These are phyloP conservation scores for Starmerella etchellsii DNA, from an alignment of 805 yeast genomes.

Conservation along the genomic window DNA sequence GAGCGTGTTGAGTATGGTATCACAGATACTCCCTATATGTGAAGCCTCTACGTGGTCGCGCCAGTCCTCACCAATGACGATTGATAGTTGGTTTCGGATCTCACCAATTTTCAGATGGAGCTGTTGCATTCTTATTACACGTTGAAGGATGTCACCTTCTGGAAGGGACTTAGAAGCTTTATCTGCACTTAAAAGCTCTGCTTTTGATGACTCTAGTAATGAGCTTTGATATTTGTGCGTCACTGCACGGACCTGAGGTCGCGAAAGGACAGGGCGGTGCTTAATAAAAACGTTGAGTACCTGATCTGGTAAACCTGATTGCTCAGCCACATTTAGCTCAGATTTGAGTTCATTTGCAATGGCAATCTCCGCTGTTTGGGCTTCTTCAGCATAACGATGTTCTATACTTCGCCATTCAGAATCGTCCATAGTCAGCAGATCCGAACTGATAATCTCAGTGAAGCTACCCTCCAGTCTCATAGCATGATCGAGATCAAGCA, in stretches of 20 bases:
- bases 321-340: constrained; percentile 30
- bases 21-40: constrained; percentile 41
- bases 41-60: constrained; percentile 51
- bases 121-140: constrained; percentile 43
- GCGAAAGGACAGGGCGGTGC: constrained; percentile 36
- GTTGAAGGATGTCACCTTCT: constrained; percentile 22
- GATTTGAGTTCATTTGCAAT: constrained; percentile 33
- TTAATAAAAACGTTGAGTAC: constrained; percentile 40
- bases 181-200: constrained; percentile 2
- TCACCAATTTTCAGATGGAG: constrained; percentile 34
- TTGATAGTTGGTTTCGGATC: constrained; percentile 35
- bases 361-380: constrained; percentile 35
- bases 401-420: constrained; percentile 34
- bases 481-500: neutral
- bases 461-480: constrained; percentile 3
- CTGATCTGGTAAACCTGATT: constrained; percentile 27
- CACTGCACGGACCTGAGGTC: constrained; percentile 46
- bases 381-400: constrained; percentile 32
- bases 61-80: constrained; percentile 52
- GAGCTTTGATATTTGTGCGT: constrained; percentile 46
- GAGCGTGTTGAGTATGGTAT: constrained; percentile 34
- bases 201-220: constrained; percentile 33
- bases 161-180: neutral
- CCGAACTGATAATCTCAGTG: neutral
- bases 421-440: constrained; percentile 1